Evolutionary conservation across 2,329 filamentous ascomycete species (phyloP).

Genomic region (Alternaria ethzedia): DNA sequence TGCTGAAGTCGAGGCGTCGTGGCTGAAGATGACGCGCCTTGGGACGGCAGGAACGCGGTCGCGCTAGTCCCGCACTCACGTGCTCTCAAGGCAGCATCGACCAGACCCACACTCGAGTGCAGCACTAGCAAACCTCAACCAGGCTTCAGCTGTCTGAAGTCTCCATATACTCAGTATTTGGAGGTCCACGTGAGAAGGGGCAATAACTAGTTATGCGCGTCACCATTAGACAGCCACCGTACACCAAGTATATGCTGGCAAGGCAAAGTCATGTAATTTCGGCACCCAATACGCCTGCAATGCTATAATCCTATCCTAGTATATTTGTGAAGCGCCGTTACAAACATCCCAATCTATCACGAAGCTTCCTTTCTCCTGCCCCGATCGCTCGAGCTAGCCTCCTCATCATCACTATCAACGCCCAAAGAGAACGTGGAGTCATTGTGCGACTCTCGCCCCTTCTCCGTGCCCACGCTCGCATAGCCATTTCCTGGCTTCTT

Average conservation of each 20-base stretch:
- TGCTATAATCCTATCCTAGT: not conserved
- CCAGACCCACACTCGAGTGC: not conserved
- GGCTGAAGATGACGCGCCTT: constrained; percentile 41
- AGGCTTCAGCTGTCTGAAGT: not conserved
- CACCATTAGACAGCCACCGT: not conserved
- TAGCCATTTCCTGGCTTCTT: constrained; percentile 36
- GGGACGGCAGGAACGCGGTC: constrained; percentile 29
- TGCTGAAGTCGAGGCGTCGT: constrained; percentile 32
- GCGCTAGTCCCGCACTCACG: constrained; percentile 23
- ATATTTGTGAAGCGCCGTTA: not conserved
- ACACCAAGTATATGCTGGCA: not conserved
- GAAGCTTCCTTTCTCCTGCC: constrained; percentile 40
- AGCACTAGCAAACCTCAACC: constrained; percentile 10
- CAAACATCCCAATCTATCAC: constrained; percentile 3
- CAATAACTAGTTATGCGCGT: not conserved
- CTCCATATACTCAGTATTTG: not conserved
- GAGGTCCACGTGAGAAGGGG: not conserved
- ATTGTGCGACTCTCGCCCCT: constrained; percentile 40
- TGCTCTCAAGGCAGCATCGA: constrained; percentile 10
- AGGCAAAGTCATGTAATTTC: not conserved
- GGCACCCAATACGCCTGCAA: not conserved
- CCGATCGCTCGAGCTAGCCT: constrained; percentile 41
- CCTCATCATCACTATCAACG: constrained; percentile 50
- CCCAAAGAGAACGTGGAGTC: constrained; percentile 57
- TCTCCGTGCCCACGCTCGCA: constrained; percentile 28